Evolutionary conservation across 2,329 filamentous ascomycete genomes (phyloP).

Genomic region (Colletotrichum zoysiae): DNA sequence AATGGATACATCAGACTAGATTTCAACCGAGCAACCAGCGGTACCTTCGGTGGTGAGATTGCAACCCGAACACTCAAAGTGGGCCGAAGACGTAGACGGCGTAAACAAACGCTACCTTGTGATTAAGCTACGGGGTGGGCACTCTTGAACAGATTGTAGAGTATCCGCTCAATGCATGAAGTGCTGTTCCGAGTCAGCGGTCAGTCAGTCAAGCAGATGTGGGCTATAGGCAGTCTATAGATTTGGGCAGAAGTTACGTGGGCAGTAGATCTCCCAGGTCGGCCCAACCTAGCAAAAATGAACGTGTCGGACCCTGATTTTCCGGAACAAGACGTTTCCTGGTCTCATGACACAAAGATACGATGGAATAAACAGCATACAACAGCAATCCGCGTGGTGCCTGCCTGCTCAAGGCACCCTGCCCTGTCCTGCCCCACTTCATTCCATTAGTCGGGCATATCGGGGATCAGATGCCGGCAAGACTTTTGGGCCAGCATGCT

Average conservation of each 20-base stretch:
- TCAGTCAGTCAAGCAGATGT: slow-evolving; percentile 25
- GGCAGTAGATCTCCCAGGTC: slow-evolving; percentile 7
- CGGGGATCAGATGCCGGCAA: slow-evolving; percentile 19
- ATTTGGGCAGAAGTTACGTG: background rate
- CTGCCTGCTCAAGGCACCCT: background rate
- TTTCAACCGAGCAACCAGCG: background rate
- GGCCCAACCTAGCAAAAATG: slow-evolving; percentile 20
- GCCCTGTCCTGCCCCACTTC: slow-evolving; percentile 14
- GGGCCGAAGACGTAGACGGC: too few species aligned
- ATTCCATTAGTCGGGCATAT: background rate
- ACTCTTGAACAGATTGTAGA: background rate
- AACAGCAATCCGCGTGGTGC: background rate
- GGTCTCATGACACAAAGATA: slow-evolving; percentile 3
- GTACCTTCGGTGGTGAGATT: background rate
- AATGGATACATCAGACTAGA: background rate
- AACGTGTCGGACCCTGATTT: slow-evolving; percentile 24
- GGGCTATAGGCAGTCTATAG: slow-evolving; percentile 1
- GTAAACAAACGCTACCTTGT: background rate
- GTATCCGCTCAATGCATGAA: background rate
- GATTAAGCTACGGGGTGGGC: background rate
- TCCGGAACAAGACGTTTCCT: slow-evolving; percentile 8
- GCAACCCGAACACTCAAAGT: background rate
- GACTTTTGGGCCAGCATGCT: slow-evolving; percentile 13
- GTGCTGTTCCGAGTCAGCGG: slow-evolving; percentile 28
- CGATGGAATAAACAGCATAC: background rate